Evolutionary conservation across 2,329 filamentous ascomycete genomes (phyloP).

Genomic region (Ascochyta fabae): DNA sequence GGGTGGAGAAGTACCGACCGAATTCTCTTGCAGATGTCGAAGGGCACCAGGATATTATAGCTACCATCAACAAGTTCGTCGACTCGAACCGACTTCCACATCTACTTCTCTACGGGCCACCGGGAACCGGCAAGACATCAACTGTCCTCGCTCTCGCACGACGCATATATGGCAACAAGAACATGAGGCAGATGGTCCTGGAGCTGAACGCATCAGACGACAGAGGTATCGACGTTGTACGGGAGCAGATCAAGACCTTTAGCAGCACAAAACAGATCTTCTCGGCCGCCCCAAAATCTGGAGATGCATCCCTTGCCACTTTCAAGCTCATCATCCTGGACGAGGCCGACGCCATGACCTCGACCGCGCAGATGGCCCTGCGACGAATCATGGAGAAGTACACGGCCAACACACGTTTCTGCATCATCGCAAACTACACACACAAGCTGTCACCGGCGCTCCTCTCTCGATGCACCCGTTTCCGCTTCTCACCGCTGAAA

Average conservation of each 20-base stretch:
- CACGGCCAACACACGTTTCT: conserved; percentile 96
- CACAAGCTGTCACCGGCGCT: conserved; percentile 95
- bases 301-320: conserved; percentile 65
- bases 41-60: conserved; percentile 94
- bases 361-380: conserved; percentile 95
- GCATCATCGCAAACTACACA: conserved; percentile 98
- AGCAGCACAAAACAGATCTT: conserved; percentile 98
- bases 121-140: conserved; percentile 96
- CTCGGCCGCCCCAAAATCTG: conserved; percentile 61
- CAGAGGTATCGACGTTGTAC: conserved; percentile 93
- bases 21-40: conserved; percentile 89
- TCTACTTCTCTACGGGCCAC: conserved; percentile 93
- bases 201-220: conserved; percentile 98
- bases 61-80: conserved; percentile 97
- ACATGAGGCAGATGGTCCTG: conserved; percentile 97
- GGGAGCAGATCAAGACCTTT: conserved; percentile 98
- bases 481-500: conserved; percentile 92
- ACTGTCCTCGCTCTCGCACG: conserved; percentile 92
- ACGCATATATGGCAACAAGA: conserved; percentile 87
- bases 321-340: conserved; percentile 98
- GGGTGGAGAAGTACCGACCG: conserved; percentile 97
- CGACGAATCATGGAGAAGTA: conserved; percentile 99
- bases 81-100: conserved; percentile 93
- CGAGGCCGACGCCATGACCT: conserved; percentile 99
- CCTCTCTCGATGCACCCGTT: conserved; percentile 90